Percentiles rank a stretch among this genome's conserved stretches.
Conservation (phyloP, 805 yeast species). For the Saturnispora galanensis region DNA sequence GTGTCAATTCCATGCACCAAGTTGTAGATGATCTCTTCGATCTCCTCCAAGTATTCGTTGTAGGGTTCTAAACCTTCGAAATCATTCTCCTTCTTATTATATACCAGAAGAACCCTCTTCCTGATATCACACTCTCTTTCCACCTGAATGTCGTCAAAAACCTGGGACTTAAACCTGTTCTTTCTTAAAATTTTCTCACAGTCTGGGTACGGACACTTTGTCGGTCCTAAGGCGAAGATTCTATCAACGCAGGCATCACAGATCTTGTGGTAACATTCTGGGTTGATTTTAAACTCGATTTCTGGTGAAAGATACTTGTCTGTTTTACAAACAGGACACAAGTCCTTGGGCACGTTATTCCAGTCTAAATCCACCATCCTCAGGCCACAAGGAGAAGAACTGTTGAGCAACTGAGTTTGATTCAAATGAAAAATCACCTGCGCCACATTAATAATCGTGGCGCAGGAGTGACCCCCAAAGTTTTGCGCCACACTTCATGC, state of each 20-base stretch:
- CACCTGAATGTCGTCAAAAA: constrained; percentile 81
- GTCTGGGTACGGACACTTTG: constrained; percentile 89
- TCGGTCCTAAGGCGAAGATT: constrained; percentile 88
- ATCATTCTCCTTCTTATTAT: constrained; percentile 71
- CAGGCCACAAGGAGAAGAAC: neutral
- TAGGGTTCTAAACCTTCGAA: constrained; percentile 51
- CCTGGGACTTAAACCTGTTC: constrained; percentile 83
- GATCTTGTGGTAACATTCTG: constrained; percentile 96
- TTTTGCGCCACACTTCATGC: neutral
- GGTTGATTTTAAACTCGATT: constrained; percentile 83
- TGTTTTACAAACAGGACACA: constrained; percentile 97
- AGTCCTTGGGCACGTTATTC: constrained; percentile 27
- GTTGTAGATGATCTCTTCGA: constrained; percentile 74
- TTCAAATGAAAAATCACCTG: neutral
- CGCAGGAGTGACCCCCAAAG: neutral
- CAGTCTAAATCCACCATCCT: constrained; percentile 27
- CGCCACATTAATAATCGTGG: neutral
- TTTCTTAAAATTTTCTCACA: constrained; percentile 83
- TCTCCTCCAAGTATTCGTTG: constrained; percentile 72
- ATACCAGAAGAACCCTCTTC: constrained; percentile 62
- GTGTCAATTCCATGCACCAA: constrained; percentile 60
- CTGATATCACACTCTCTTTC: constrained; percentile 92
- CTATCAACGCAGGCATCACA: constrained; percentile 96
- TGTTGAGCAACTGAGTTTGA: neutral
- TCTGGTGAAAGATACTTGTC: constrained; percentile 90